These are phyloP conservation scores for Rhododendron ferrugineum DNA, from an alignment of 148 eudicot genomes.

Conservation along the genomic window DNA sequence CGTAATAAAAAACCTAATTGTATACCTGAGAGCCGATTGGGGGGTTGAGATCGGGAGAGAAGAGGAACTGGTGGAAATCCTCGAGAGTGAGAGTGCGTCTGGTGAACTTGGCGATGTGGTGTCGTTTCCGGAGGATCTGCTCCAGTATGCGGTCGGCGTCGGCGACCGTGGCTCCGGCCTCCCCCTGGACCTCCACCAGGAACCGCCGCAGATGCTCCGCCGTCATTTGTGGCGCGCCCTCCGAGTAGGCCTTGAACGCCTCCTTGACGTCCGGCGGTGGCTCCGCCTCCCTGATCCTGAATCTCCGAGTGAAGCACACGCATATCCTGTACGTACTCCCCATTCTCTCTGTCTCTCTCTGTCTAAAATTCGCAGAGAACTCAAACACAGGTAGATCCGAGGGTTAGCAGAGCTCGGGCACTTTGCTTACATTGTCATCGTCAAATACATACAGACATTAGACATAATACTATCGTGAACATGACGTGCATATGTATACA, in stretches of 20 bases:
- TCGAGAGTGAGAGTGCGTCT: conserved; percentile 53
- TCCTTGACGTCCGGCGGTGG: conserved; percentile 63
- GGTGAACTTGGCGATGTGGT: conserved; percentile 47
- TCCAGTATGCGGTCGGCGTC: conserved; percentile 37
- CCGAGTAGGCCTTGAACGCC: conserved; percentile 40
- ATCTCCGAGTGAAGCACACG: conserved; percentile 60
- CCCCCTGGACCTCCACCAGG: conserved; percentile 44
- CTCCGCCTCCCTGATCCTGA: conserved; percentile 43
- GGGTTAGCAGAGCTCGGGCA: neutral
- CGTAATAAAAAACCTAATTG: neutral
- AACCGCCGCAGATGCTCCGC: conserved; percentile 55
- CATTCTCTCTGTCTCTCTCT: neutral
- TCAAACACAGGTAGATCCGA: neutral
- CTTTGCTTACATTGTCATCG: neutral
- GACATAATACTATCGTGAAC: neutral
- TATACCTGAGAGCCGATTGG: conserved; percentile 50
- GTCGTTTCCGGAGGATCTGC: conserved; percentile 47
- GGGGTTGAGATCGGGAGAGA: conserved; percentile 61
- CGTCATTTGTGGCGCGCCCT: conserved; percentile 49
- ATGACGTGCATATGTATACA: neutral
- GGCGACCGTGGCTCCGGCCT: conserved; percentile 17
- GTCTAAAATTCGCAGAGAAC: neutral
- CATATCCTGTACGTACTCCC: conserved; percentile 71
- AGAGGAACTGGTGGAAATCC: conserved; percentile 63
- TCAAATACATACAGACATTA: neutral